Base-by-base conservation (phyloP, 108 stramenopile genomes). In the Conticribra weissflogii region DNA sequence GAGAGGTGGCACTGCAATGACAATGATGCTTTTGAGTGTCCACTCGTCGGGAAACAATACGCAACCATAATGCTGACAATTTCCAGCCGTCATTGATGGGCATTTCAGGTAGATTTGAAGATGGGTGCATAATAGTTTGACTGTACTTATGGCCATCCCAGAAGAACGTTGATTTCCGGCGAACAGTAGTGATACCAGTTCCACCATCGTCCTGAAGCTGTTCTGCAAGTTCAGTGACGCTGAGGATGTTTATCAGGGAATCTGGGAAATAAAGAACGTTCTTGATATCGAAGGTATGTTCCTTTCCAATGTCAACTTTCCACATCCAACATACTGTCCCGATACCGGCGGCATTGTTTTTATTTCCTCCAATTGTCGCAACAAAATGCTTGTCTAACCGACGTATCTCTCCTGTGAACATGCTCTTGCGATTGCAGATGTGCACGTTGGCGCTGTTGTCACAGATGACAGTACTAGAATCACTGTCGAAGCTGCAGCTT, bases 381-480 rank as follows among this genome's bases (percentile, higher is more conserved):
- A 63, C 47, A 5, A 7, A 28, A n/a, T 25, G 16, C 16, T 12
- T 24, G 4, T 25, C 48, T 28, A 14, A 17, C 17, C 9, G 3
- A 3, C 17, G 4, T 23, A 3, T 4, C 3, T 19, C 7, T 3
- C n/a, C 15, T 27, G 27, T 9, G 36, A 62, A 62, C 22, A 47
- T 21, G 18, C 28, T 22, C 3, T 12, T 22, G n/a, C 48, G 9
- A 19, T 63, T 63, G 62, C 62, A 63, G 2, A 63, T 49, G 22
- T 63, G 62, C n/a, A 41, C 45, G 27, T 63, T 63, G 12, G 62
- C 62, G 14, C 41, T 45, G 27, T 63, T 63, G 3, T 49, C 47
- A 19, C 62, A 63, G 24, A 63, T 50, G 48, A 50, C 62, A 29
- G 25, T 45, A 1, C 23, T 7, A 4, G 24, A 19, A 30, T 63